A percentile compares a stretch with the other conserved stretches of the same genome.
Evolutionary conservation across 2,329 filamentous ascomycete genomes (phyloP).

Genomic region (Colletotrichum gloeosporioides): DNA sequence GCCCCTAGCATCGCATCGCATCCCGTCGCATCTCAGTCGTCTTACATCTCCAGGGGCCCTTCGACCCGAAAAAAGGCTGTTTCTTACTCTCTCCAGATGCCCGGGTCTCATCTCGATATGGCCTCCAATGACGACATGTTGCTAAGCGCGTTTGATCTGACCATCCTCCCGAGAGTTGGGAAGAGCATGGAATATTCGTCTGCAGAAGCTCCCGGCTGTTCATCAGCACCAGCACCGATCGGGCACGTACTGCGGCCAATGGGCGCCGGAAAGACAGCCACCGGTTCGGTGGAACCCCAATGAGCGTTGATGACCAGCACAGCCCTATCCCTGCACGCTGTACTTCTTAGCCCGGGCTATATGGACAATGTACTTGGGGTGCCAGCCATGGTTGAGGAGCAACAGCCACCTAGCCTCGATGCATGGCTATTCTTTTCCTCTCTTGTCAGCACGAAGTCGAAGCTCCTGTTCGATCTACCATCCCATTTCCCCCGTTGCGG

Average conservation of each 20-base stretch:
- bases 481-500: background rate
- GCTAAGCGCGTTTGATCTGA: constrained; percentile 19
- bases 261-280: background rate
- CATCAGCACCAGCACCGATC: constrained; percentile 16
- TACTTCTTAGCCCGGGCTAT: background rate
- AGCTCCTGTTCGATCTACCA: background rate
- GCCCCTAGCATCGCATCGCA: constrained; percentile 7
- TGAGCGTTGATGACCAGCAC: constrained; percentile 7
- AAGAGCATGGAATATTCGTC: constrained; percentile 14
- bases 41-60: background rate
- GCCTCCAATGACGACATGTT: constrained; percentile 21
- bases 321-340: constrained; percentile 14
- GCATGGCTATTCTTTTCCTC: constrained; percentile 11
- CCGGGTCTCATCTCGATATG: constrained; percentile 11
- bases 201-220: constrained; percentile 17
- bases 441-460: constrained; percentile 11
- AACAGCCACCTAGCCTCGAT: constrained; percentile 3
- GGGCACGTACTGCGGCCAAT: constrained; percentile 22
- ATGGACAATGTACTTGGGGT: background rate
- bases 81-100: constrained; percentile 15
- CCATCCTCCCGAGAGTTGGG: constrained; percentile 16
- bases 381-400: background rate
- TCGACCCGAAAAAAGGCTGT: background rate
- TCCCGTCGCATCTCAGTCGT: background rate
- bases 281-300: constrained; percentile 8